Conservation (phyloP, 192 early-diverging fungal genomes). For the Diversispora eburnea region DNA sequence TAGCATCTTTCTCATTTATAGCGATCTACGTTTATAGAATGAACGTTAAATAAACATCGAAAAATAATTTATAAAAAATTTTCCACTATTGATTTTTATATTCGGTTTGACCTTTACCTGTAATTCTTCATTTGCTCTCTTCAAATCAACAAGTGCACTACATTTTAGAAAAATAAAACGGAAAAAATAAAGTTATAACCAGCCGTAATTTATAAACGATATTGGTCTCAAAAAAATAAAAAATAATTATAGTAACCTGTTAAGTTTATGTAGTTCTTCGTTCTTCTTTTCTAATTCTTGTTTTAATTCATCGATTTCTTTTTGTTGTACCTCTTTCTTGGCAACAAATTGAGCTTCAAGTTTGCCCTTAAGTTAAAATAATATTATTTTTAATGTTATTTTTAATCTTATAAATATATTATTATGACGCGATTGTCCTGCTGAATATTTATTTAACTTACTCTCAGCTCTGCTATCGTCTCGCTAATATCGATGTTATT, state of each 20-base stretch:
- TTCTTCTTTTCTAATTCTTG: slow-evolving; percentile 62
- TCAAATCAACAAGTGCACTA: slow-evolving; percentile 56
- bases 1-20: neutral
- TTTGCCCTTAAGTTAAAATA: slow-evolving; percentile 48
- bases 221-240: neutral
- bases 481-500: slow-evolving; percentile 55
- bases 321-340: slow-evolving; percentile 72
- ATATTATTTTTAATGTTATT: neutral
- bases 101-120: slow-evolving; percentile 45
- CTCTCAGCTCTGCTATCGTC: slow-evolving; percentile 81
- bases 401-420: neutral
- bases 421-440: neutral
- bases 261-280: slow-evolving; percentile 62
- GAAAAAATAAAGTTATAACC: neutral
- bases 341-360: slow-evolving; percentile 80
- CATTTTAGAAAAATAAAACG: neutral
- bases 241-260: slow-evolving; percentile 22
- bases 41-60: slow-evolving; percentile 16
- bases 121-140: slow-evolving; percentile 57
- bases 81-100: neutral
- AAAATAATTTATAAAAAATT: neutral
- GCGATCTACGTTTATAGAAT: slow-evolving; percentile 13
- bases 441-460: slow-evolving; percentile 24
- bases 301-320: slow-evolving; percentile 71
- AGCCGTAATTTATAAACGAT: neutral